Evolutionary conservation across 1,139 yeast genomes (phyloP).

Genomic region (Kurtzmaniella quercitrusa): DNA sequence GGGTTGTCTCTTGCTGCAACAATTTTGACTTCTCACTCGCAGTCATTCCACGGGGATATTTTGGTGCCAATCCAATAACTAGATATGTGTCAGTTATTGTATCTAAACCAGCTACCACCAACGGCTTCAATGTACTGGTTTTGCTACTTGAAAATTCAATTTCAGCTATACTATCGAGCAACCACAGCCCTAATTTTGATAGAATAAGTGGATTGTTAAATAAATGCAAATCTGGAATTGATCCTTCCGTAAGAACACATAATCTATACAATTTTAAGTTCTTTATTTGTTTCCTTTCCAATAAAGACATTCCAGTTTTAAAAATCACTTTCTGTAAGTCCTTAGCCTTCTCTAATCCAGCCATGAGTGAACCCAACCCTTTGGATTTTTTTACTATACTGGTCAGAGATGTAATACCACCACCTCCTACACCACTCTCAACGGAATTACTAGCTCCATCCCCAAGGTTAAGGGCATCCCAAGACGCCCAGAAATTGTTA

Average conservation of each 20-base stretch:
- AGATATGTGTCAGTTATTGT: conserved; percentile 71
- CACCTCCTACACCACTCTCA: conserved; percentile 10
- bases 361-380: conserved; percentile 55
- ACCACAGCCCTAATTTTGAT: conserved; percentile 83
- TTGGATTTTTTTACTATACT: conserved; percentile 26
- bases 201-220: conserved; percentile 85
- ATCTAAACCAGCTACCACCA: conserved; percentile 85
- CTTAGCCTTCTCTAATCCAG: conserved; percentile 80
- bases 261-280: conserved; percentile 77
- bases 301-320: conserved; percentile 79
- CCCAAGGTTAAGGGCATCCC: conserved; percentile 74
- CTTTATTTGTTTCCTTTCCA: conserved; percentile 77
- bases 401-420: conserved; percentile 12
- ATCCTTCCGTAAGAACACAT: conserved; percentile 81
- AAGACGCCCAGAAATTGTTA: conserved; percentile 87
- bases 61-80: conserved; percentile 87
- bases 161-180: conserved; percentile 85
- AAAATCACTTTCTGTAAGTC: conserved; percentile 80
- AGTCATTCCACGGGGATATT: conserved; percentile 62
- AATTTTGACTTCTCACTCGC: conserved; percentile 41
- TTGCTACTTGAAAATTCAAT: conserved; percentile 44
- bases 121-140: conserved; percentile 59
- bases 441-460: conserved; percentile 17
- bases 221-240: conserved; percentile 69
- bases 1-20: conserved; percentile 28